Evolutionary conservation across 106 monocot genomes (phyloP), one percentile per base, ranked within the genome.

Genomic region (Allium fistulosum): DNA sequence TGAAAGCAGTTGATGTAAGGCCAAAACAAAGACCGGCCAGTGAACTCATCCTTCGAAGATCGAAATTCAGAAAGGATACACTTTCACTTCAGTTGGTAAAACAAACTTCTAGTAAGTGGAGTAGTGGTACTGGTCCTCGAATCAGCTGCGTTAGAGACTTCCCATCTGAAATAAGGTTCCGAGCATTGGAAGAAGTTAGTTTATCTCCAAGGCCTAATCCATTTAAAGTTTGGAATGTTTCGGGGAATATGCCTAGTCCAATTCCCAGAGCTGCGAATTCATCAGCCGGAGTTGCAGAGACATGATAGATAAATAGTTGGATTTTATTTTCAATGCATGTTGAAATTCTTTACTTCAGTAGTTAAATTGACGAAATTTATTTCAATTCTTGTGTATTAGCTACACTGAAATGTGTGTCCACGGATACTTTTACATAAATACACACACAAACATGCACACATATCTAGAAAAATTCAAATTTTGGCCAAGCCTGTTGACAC

Each of bases 71-170:
- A 68, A 94, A 88, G 68, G 79, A 73, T 16, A 57, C 74, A 53
- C 69, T 80, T 17, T 79, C 82, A 7, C 77, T 61, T 73, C 94
- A 94, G 60, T 37, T 94, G 58, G 87, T 85, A 22, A 85, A 80
- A 49, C 84, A 85, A 53, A 49, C 88, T 11, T 76, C 90, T 15
- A 77, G 68, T 62, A 87, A 75, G 70, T 94, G 94, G 94, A 87
- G 81, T 5, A 88, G 87, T 0, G 94, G 87, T 2, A 85, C 85
- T 7, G 94, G 94, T 7, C 87, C 94, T 62, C 76, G 94, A 28
- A 94, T 94, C 18, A 83, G 85, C 15, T 90, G 82, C 50, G 90
- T 94, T 28, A 83, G 90, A 65, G 90, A 90, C 69, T 94, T 82
- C 65, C 90, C 94, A 2, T 83, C 85, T 0, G 87, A 88, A 68